Conservation (phyloP, 805 yeast genomes). For the Zygotorulaspora sp. region DNA sequence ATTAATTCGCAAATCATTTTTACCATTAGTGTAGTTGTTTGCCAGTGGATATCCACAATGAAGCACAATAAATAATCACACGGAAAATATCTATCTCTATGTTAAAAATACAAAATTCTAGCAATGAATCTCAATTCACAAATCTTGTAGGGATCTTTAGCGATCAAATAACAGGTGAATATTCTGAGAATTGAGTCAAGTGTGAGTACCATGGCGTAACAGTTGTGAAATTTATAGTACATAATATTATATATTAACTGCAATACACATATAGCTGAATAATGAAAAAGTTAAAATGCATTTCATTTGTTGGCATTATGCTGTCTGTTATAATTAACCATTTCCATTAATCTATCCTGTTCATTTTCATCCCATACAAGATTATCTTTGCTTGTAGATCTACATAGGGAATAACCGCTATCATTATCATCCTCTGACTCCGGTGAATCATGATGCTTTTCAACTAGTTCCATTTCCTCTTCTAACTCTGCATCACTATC, state of each 20-base stretch:
- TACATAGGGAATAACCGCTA: slow-evolving; percentile 31
- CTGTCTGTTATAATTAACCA: slow-evolving; percentile 24
- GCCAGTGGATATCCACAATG: too few relatives aligned
- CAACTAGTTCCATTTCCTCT: slow-evolving; percentile 18
- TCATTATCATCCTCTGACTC: slow-evolving; percentile 31
- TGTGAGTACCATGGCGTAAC: too few relatives aligned
- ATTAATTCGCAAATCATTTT: too few relatives aligned
- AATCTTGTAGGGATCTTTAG: too few relatives aligned
- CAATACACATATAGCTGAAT: neutral
- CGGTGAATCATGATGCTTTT: slow-evolving; percentile 18
- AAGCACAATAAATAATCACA: too few relatives aligned
- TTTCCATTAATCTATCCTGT: slow-evolving; percentile 26
- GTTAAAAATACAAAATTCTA: too few relatives aligned
- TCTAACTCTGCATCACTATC: slow-evolving; percentile 21
- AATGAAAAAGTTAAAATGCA: neutral
- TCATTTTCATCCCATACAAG: slow-evolving; percentile 31
- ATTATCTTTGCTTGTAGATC: slow-evolving; percentile 34
- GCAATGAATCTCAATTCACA: too few relatives aligned
- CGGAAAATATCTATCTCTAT: too few relatives aligned
- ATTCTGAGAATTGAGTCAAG: too few relatives aligned
- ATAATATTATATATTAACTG: slow-evolving; percentile 1
- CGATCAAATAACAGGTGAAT: too few relatives aligned
- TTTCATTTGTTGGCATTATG: slow-evolving; percentile 12
- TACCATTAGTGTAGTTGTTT: too few relatives aligned
- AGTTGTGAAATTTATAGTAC: slow-evolving; percentile 1